phyloP scores from a whole-genome alignment of 2,329 filamentous ascomycete genomes.

The Trichoderma brevicompactum region DNA sequence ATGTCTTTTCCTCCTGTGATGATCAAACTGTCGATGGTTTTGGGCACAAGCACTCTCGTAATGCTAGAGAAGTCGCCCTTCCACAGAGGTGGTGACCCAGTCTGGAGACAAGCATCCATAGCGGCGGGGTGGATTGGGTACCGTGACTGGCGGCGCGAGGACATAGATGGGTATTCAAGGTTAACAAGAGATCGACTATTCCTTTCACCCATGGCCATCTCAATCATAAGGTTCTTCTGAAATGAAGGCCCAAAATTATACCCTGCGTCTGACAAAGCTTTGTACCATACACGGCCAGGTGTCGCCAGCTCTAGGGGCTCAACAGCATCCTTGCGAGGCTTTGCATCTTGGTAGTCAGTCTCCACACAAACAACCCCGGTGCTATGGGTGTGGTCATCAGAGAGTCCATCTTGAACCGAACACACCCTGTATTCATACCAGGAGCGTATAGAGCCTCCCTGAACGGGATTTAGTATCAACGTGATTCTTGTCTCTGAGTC shows the following conservation, averaged over 20 bases:
- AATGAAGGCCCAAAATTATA: constrained; percentile 29
- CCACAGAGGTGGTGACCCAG: constrained; percentile 24
- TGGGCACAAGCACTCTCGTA: background rate
- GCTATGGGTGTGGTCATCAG: background rate
- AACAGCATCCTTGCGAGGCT: background rate
- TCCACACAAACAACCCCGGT: constrained; percentile 13
- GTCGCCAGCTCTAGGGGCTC: constrained; percentile 2
- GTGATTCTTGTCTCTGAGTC: no score
- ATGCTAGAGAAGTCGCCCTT: constrained; percentile 12
- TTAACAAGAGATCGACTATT: constrained; percentile 17
- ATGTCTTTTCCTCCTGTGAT: background rate
- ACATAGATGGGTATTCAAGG: constrained; percentile 8
- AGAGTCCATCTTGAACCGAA: background rate
- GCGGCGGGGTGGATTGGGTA: constrained; percentile 28
- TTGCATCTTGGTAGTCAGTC: background rate
- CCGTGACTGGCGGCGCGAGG: constrained; percentile 20
- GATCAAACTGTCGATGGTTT: background rate
- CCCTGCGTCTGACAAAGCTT: constrained; percentile 22
- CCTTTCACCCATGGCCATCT: constrained; percentile 13
- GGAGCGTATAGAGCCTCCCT: background rate
- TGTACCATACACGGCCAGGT: constrained; percentile 28
- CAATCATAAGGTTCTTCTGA: constrained; percentile 26
- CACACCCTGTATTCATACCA: constrained; percentile 15
- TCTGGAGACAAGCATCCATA: constrained; percentile 29
- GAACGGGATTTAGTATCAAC: background rate